Base-by-base conservation (phyloP, 106 monocot species). In the Alisma plantagoaquatica region DNA sequence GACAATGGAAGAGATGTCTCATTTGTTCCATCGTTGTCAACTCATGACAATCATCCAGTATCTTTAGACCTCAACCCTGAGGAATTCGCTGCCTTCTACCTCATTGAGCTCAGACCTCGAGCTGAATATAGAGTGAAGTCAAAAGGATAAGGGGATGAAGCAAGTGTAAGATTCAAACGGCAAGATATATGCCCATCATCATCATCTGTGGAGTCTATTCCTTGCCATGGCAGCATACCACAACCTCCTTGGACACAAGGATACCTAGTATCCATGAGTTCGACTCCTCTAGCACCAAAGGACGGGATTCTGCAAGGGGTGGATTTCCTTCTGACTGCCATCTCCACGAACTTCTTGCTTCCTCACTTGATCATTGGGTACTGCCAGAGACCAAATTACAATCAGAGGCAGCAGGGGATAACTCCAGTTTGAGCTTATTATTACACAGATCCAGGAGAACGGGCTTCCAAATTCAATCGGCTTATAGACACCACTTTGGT, bases 131-230 rank as follows among this genome's bases (percentile, higher is more conserved):
- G 29, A 42, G 28, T 53, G 3, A 31, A 65, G 20, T 71, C 72
- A 23, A 70, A 52, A 63, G 84, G 92, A 65, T 77, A 62, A 0
- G 68, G 49, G 32, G 66, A 60, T n/a, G 87, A 87, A 29, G 87
- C 87, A 33, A 96, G 77, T 1, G 88, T 81, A 23, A 96, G 77
- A 59, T 75, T 83, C 67, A 94, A 67, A 33, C 83, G 83, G 64
- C 77, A 80, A 2, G 75, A 22, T 11, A 81, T 59, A 33, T 66
- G 58, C 25, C 70, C 80, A 52, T 87, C 79, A 14, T 46, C 66
- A 2, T 83, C 79, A 42, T 71, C 79, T 10, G 46, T n/a, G n/a
- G n/a, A 24, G 20, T 32, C 20, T 30, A 41, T 27, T 14, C 14
- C 26, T 41, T 52, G 65, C 65, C 53, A 54, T 6, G 74, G 31